Percentiles rank a stretch among this genome's conserved stretches.
Conservation (phyloP, 176 grass and related monocot species). For the Aechmea fasciata region DNA sequence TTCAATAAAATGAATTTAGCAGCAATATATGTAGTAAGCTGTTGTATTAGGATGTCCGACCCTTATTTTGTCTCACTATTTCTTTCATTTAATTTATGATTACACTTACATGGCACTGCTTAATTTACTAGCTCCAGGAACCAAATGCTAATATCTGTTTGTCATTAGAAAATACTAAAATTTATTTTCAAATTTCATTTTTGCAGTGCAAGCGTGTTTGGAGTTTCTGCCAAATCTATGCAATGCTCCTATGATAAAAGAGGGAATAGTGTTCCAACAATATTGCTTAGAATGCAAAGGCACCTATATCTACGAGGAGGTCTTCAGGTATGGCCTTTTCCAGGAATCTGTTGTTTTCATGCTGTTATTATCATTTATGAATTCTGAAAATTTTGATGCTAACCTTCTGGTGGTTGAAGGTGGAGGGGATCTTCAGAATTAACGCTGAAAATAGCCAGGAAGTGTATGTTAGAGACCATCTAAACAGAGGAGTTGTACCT, state of each 20-base stretch:
- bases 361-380: conserved; percentile 2
- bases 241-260: conserved; percentile 78
- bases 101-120: no score
- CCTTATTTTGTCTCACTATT: no score
- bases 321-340: conserved; percentile 50
- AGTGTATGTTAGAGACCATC: conserved; percentile 51
- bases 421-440: conserved; percentile 95
- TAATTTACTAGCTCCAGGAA: no score
- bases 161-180: background rate
- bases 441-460: conserved; percentile 84
- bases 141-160: no score
- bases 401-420: conserved; percentile 36
- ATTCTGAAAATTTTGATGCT: background rate
- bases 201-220: conserved; percentile 76
- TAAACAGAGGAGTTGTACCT: conserved; percentile 75
- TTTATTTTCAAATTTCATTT: background rate
- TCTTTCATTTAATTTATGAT: no score
- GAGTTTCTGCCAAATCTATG: conserved; percentile 86
- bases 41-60: no score
- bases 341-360: background rate
- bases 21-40: no score
- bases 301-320: conserved; percentile 59
- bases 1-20: no score
- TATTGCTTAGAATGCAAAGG: conserved; percentile 72
- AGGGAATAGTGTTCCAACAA: conserved; percentile 82